Evolutionary conservation across 345 rosid species (phyloP).

Genomic region (Euclidium syriacum): DNA sequence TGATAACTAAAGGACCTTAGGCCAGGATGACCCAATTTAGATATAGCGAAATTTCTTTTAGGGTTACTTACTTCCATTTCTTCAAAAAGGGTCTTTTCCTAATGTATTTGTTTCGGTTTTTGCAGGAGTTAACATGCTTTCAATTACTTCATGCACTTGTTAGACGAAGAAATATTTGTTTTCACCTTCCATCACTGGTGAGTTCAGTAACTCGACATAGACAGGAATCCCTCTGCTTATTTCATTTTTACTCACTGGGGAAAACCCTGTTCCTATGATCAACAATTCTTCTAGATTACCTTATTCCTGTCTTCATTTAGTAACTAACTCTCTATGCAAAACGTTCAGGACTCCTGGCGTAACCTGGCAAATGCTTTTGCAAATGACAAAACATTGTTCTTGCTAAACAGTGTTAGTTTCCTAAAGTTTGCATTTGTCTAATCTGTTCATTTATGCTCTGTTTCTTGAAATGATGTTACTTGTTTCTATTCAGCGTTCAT

Average conservation of each 20-base stretch:
- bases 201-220: conserved; percentile 31
- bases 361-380: conserved; percentile 86
- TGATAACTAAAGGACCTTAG: conserved; percentile 6
- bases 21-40: conserved; percentile 10
- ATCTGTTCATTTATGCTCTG: background rate
- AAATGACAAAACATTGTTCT: conserved; percentile 62
- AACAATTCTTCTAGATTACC: background rate
- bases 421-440: conserved; percentile 1
- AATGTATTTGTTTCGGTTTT: background rate
- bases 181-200: conserved; percentile 81
- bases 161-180: conserved; percentile 65
- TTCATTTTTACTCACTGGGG: background rate
- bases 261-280: background rate
- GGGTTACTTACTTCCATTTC: background rate
- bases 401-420: conserved; percentile 54
- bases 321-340: conserved; percentile 5
- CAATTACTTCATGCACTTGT: conserved; percentile 82
- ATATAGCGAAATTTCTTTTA: background rate
- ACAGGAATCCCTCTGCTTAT: background rate
- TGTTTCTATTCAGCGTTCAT: conserved; percentile 50
- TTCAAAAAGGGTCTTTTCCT: background rate
- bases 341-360: conserved; percentile 83
- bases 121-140: conserved; percentile 74
- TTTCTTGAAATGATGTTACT: conserved; percentile 2
- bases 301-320: background rate